Base-by-base conservation (phyloP, 768 basidiomycete genomes). In the Pleurotus salmoneostramineus region DNA sequence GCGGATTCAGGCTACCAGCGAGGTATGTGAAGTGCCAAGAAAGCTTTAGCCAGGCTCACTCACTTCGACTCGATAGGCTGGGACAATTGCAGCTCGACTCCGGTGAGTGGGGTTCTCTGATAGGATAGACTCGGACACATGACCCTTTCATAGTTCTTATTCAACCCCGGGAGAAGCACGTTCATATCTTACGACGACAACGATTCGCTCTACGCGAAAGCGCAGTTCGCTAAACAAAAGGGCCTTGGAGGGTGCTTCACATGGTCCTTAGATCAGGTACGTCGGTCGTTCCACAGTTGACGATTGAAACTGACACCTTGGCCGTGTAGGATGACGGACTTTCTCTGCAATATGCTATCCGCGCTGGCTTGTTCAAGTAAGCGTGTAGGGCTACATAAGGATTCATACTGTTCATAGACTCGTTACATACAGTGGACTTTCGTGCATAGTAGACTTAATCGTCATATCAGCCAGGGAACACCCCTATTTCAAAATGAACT, bases 81-180 rank as follows among this genome's bases (percentile, higher is more conserved):
- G 87, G 88, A 91, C 64, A 66, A 77, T 45, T 88, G 87, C 68
- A 87, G 85, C 40, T 79, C 81, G 63, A 89, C 88, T 32, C 88
- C 87, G 36, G 78, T 87, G 65, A 44, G 70, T 67, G 63, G 12
- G 15, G 7, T 14, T 59, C 35, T 42, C 14, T 51, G 17, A 35
- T 49, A 44, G 43, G 37, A 10, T n/a, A 10, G 37, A 40, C 44
- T 50, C 37, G 31, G 33, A 47, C 43, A 52, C 17, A 45, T 21
- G 6, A 69, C 32, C 15, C 40, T 36, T 21, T 47, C 42, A 15
- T 57, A 73, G 74, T 83, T 73, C 66, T 62, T 82, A 8, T 83
- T 70, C 66, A 72, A 78, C 56, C 71, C 69, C 3, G 62, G 70
- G 6, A 73, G 73, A 56, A 69, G 68, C 42, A 81, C 80, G 7